Conservation (phyloP, 202 grass and related monocot genomes). For the Setaria italica region DNA sequence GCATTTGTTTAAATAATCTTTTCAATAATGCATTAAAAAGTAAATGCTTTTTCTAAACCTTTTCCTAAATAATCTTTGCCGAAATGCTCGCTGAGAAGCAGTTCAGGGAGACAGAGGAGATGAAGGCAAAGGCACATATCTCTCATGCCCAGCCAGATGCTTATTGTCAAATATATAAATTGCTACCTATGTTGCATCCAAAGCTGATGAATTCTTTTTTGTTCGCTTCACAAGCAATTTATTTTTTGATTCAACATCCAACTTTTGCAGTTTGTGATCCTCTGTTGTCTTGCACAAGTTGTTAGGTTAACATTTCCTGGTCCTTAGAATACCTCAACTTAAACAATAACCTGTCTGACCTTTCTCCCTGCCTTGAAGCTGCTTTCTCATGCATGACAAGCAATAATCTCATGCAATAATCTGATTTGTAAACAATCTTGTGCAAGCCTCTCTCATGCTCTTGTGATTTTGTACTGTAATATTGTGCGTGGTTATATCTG, state of each 20-base stretch:
- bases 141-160: slow-evolving; percentile 77
- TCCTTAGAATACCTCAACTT: slow-evolving; percentile 12
- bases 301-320: slow-evolving; percentile 1
- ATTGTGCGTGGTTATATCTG: background rate
- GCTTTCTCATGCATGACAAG: background rate
- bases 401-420: background rate
- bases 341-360: background rate
- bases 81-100: slow-evolving; percentile 97
- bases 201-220: background rate
- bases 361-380: background rate
- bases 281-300: background rate
- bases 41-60: too few relatives aligned
- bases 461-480: slow-evolving; percentile 17
- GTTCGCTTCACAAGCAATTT: background rate
- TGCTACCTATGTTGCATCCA: background rate
- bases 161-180: background rate
- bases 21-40: background rate
- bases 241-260: background rate
- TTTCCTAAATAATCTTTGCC: slow-evolving; percentile 43
- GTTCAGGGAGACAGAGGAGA: slow-evolving; percentile 82
- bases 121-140: slow-evolving; percentile 76
- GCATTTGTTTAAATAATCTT: background rate
- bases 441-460: background rate
- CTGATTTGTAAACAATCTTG: background rate
- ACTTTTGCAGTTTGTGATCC: background rate